Evolutionary conservation across 805 yeast species (phyloP), one percentile per base, ranked within the genome.

Genomic region (Kluyveromyces wickerhamii): DNA sequence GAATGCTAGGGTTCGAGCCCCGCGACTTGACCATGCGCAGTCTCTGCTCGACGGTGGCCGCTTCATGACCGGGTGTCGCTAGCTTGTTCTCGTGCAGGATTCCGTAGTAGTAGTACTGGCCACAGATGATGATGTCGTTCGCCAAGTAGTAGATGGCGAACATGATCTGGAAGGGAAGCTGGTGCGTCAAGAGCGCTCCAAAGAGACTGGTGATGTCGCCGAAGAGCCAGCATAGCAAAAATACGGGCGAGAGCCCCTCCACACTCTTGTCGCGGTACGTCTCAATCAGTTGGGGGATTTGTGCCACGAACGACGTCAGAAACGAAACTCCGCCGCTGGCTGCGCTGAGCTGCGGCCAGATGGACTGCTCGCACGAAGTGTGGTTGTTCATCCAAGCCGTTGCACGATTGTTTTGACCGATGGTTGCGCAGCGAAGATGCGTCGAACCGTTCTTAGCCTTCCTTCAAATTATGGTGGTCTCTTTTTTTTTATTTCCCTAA

Each of bases 171-270:
- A 87, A 88, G n/a, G 79, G 75, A 30, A 86, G 63, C 41, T 88
- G 96, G 5, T 72, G 54, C 0, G 95, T 86, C 30, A 86, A 52
- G 0, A 83, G 39, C 41, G 95, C 85, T 0, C 96, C 96, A 0
- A 70, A 29, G 19, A 79, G 56, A 28, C 74, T 69, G 7, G 76
- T 67, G 14, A 66, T 51, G 39, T 65, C 79, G 8, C 68, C 69
- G 13, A 56, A 27, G 18, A 63, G 37, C 68, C 68, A 64, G 3
- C 72, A 63, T 6, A 67, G 59, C 36, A 75, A 65, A 26, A 74
- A 63, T 12, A 66, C 42, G 2, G 78, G 77, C 4, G 78, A 71
- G 13, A 75, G 56, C 5, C 81, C 81, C 12, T 73, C 77, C 3
- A 75, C 80, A 1, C 78, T 72, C 48, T 74, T 73, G 35, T 74